These are phyloP conservation scores for Nakaseomyces uthaithaninus DNA, from an alignment of 1,139 yeast species.

Conservation along the genomic window DNA sequence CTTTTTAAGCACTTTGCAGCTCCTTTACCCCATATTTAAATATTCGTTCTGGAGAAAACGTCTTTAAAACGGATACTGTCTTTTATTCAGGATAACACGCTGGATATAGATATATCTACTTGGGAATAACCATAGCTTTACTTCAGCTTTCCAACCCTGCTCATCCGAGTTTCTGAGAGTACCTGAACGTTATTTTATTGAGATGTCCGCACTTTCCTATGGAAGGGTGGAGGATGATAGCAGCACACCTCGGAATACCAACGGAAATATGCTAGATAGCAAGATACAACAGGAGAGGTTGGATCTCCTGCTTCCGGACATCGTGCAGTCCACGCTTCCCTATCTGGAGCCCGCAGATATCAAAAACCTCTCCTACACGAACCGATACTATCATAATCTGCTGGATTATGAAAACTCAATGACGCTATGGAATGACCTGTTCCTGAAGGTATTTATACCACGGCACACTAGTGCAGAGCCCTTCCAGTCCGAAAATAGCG, in stretches of 20 bases:
- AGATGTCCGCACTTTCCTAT: constrained; percentile 3
- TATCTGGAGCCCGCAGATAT: constrained; percentile 41
- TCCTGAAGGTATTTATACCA: constrained; percentile 43
- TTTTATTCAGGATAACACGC: too few relatives aligned
- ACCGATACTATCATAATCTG: constrained; percentile 30
- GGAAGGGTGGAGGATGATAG: neutral
- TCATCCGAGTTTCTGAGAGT: too few relatives aligned
- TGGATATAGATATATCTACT: too few relatives aligned
- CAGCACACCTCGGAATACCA: neutral
- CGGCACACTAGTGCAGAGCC: constrained; percentile 36
- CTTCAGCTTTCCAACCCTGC: too few relatives aligned
- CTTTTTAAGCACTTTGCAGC: too few relatives aligned
- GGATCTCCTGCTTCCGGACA: constrained; percentile 26
- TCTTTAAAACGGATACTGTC: too few relatives aligned
- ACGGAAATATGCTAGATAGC: neutral
- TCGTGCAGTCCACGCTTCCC: constrained; percentile 26
- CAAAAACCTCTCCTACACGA: constrained; percentile 40
- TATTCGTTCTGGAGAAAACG: too few relatives aligned
- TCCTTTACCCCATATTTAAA: too few relatives aligned
- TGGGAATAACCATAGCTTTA: too few relatives aligned
- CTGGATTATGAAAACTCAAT: constrained; percentile 34
- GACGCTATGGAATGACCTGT: constrained; percentile 42
- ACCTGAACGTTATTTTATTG: too few relatives aligned
- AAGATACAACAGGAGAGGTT: constrained; percentile 4
- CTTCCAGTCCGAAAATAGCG: constrained; percentile 26